Evolutionary conservation across 225 moss, liverwort and hornwort species (phyloP).

Genomic region (Anthoceros angustus): DNA sequence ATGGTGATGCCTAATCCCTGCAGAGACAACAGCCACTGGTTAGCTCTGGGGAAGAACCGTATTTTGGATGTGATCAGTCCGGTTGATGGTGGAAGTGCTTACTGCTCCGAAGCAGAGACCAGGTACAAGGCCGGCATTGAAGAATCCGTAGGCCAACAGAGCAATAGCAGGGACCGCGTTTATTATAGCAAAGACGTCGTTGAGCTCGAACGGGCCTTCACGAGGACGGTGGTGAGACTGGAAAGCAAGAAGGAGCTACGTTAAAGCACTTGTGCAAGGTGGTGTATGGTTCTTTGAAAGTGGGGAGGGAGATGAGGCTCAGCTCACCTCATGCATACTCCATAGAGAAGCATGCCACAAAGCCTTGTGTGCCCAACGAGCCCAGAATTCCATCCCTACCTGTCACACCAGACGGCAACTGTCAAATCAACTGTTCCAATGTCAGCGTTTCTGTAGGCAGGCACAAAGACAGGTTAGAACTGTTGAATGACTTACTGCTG

Average conservation of each 20-base stretch:
- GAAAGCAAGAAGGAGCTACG: no score
- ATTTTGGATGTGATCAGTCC: background rate
- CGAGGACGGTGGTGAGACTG: no score
- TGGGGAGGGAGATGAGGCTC: background rate
- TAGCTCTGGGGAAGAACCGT: background rate
- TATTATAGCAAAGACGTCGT: conserved; percentile 87
- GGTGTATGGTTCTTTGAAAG: no score
- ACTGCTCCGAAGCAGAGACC: conserved; percentile 94
- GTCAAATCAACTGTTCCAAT: no score
- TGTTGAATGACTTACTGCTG: no score
- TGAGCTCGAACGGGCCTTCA: conserved; percentile 78
- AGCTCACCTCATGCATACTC: conserved; percentile 82
- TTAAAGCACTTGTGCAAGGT: no score
- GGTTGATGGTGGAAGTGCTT: conserved; percentile 10
- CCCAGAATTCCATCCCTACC: conserved; percentile 98
- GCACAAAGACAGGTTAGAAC: no score
- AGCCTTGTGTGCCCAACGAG: conserved; percentile 93
- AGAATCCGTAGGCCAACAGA: conserved; percentile 74
- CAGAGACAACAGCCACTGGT: conserved; percentile 4
- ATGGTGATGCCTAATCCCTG: conserved; percentile 89
- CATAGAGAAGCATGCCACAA: conserved; percentile 97
- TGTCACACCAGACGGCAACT: no score
- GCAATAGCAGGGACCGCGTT: conserved; percentile 77
- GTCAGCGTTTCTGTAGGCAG: no score
- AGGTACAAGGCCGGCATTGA: conserved; percentile 59